Evolutionary conservation across 148 eudicot genomes (phyloP).

Genomic region (Persicaria maculosa): DNA sequence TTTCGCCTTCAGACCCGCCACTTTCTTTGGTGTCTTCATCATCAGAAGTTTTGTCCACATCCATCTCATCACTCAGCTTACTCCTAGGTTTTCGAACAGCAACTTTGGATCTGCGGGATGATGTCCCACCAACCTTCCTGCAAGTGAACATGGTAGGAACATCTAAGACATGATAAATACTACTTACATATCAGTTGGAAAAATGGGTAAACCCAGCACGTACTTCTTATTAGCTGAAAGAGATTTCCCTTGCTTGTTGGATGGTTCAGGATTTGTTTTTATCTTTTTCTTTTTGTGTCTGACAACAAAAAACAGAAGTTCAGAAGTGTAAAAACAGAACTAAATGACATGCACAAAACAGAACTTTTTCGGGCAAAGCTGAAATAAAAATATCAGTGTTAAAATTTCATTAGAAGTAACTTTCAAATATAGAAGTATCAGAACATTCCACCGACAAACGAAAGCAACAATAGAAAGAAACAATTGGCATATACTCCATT

Average conservation of each 20-base stretch:
- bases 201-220: not conserved
- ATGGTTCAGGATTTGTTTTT: constrained; percentile 1
- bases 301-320: not conserved
- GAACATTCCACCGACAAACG: not conserved
- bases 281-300: constrained; percentile 10
- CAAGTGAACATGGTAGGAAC: not conserved
- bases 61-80: not conserved
- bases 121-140: constrained; percentile 10
- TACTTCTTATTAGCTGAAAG: constrained; percentile 6
- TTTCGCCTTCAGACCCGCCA: not conserved
- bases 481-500: not conserved
- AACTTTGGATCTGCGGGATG: constrained; percentile 2
- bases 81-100: constrained; percentile 5
- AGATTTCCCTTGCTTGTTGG: constrained; percentile 6
- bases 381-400: not conserved
- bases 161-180: not conserved
- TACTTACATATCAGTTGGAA: not conserved
- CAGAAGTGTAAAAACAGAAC: not conserved
- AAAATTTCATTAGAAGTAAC: not conserved
- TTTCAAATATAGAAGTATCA: not conserved
- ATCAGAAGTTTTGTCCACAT: not conserved
- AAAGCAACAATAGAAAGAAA: not conserved
- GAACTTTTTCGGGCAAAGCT: not conserved
- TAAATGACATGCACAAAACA: not conserved
- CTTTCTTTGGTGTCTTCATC: constrained; percentile 6